Evolutionary conservation across 2,329 filamentous ascomycete genomes (phyloP), one percentile per base, ranked within the genome.

Genomic region (Colletotrichum sp.): DNA sequence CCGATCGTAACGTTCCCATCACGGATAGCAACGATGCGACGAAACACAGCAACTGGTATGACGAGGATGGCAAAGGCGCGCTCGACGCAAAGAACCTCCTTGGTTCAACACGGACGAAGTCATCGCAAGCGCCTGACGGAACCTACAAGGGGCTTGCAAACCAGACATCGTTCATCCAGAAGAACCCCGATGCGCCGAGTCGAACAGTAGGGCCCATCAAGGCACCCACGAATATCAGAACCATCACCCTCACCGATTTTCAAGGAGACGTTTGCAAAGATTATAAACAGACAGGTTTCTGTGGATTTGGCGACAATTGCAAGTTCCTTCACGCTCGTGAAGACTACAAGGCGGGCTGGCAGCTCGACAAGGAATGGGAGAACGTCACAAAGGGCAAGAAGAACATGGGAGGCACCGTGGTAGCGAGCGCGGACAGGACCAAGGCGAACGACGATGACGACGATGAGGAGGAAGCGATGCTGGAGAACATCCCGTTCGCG

Each of bases 331-430:
- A 97, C 81, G 91, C 91, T 7, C 88, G 95, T 74, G 93, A 95
- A 80, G 94, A 95, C 83, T 94, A 95, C 82, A 95, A 96, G 80
- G 94, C 96, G 82, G 97, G 97, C 4, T 99, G 97, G 97, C 95
- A 98, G 83, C 89, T 99, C 6, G 97, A 99, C 84, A 90, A 91
- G 68, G 96, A 98, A 65, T 99, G 97, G 97, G 97, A 99, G 82
- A 93, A 91, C 43, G 92, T 93, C 4, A 94, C 92, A 8, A 96
- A 94, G 81, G 94, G 91, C 65, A 93, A 92, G 83, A 93, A 92
- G 81, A 88, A 90, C 60, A 79, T 90, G 1, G 88, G 86, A 7
- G 93, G 93, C 8, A 94, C 91, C 4, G 85, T 92, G 0, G 87
- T 94, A 3, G 90, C 91, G 30, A 92, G 89, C 68, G 91, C 91